Base-by-base conservation (phyloP, 345 rosid species). In the Hibiscus tridactylites region DNA sequence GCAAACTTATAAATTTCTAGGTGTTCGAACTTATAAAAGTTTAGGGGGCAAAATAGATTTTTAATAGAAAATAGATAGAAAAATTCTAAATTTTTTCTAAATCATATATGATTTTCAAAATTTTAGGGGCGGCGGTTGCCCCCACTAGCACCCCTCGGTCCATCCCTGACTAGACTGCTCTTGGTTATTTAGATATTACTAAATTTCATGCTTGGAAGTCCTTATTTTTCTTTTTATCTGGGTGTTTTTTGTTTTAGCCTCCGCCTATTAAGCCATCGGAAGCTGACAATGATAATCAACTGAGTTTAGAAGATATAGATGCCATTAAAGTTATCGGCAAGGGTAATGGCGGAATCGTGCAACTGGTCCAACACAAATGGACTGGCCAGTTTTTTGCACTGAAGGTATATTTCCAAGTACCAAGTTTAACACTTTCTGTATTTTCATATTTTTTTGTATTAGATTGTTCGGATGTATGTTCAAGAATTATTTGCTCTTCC, bases 361-460 rank as follows among this genome's bases (percentile, higher is more conserved):
- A 94, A 60, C 76, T 94, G 81, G 98, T 94, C 77, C 98, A 88
- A 72, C 98, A 94, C 84, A 94, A 94, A 77, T 91, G 95, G 96
- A 86, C 91, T 60, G 88, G 87, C 64, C 96, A 87, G 44, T 91
- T 94, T 75, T 91, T 94, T 49, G 97, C 98, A 12, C 80, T 94
- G 70, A 94, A 94, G 93, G 98, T 93, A 62, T 26, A 6, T 39
- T 3, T 11, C 46, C 19, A 58, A 6, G 11, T 1, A 6, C 50
- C 54, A 35, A 37, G 39, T 28, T 42, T 28, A 53, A 3, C 52
- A 19, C 29, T 62, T 53, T 13, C 58, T 17, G 13, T 50, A 26
- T 28, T 15, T 21, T 33, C 37, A 33, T 33, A 4, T 28, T 28
- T 52, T 52, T 29, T 8, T 9, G 8, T 33, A n/a, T 3, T n/a